These are phyloP conservation scores for Phytophthora melonis DNA, from an alignment of 352 stramenopile species.

Conservation along the genomic window DNA sequence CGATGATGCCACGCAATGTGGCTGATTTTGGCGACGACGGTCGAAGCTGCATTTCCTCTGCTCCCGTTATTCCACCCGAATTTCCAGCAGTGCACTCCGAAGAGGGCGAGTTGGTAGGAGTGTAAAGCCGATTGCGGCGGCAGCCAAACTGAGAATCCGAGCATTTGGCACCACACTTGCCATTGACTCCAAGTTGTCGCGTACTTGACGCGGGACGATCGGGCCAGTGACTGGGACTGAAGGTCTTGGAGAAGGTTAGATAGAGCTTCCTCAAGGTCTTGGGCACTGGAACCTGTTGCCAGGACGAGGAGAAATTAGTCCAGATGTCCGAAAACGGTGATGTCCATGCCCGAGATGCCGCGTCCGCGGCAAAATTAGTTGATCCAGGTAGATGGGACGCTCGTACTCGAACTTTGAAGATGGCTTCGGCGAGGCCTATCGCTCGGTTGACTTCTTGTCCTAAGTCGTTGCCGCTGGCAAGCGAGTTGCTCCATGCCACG, in stretches of 20 bases:
- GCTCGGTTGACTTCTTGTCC: background rate
- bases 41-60: background rate
- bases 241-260: background rate
- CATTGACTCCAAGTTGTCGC: background rate
- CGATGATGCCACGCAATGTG: constrained; percentile 1
- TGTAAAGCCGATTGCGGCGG: background rate
- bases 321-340: background rate
- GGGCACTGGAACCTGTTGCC: background rate
- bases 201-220: background rate
- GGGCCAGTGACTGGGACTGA: constrained; percentile 1
- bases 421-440: background rate
- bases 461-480: background rate
- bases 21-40: background rate
- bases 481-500: constrained; percentile 1
- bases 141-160: constrained; percentile 5
- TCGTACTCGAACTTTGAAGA: background rate
- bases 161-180: background rate
- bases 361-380: background rate
- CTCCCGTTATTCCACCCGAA: background rate
- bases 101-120: background rate
- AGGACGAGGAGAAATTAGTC: background rate
- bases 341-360: background rate
- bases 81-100: background rate
- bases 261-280: constrained; percentile 1
- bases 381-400: background rate